phyloP scores from a whole-genome alignment of 768 basidiomycete species.

The Naganishia friedmannii region DNA sequence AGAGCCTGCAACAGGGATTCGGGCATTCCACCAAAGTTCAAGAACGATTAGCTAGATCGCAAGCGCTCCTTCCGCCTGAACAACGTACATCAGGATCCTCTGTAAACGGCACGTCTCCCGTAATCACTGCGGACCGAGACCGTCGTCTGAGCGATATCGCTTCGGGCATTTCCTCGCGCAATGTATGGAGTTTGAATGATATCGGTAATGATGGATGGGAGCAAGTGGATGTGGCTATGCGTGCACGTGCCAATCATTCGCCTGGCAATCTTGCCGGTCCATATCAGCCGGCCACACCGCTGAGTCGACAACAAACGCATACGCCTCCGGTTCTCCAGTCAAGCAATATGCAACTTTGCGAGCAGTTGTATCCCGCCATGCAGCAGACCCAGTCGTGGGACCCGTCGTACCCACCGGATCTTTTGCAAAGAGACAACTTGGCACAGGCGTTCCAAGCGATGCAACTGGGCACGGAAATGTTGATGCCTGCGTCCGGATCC shows the following conservation, averaged over 20 bases:
- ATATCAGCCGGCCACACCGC: not conserved
- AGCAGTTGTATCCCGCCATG: not conserved
- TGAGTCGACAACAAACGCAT: conserved; percentile 13
- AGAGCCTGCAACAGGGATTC: conserved; percentile 28
- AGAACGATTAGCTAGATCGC: conserved; percentile 31
- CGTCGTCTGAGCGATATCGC: conserved; percentile 6
- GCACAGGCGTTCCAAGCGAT: conserved; percentile 49
- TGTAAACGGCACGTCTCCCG: not conserved
- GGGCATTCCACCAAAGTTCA: conserved; percentile 26
- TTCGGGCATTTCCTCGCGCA: not conserved
- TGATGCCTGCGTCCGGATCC: not conserved
- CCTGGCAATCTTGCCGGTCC: not conserved
- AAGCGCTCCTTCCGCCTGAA: conserved; percentile 29
- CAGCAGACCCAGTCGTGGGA: not conserved
- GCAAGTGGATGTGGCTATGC: conserved; percentile 14
- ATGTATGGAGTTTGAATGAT: not conserved
- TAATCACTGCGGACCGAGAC: not conserved
- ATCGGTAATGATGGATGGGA: conserved; percentile 2
- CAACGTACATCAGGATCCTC: conserved; percentile 22
- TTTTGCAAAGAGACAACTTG: conserved; percentile 30
- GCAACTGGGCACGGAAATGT: conserved; percentile 36
- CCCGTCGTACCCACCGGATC: not conserved
- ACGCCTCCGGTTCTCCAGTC: not conserved
- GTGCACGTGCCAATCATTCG: conserved; percentile 4
- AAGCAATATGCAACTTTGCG: not conserved